Evolutionary conservation across 129 eudicot genomes (phyloP).

Genomic region (Flaveria ramosissima): DNA sequence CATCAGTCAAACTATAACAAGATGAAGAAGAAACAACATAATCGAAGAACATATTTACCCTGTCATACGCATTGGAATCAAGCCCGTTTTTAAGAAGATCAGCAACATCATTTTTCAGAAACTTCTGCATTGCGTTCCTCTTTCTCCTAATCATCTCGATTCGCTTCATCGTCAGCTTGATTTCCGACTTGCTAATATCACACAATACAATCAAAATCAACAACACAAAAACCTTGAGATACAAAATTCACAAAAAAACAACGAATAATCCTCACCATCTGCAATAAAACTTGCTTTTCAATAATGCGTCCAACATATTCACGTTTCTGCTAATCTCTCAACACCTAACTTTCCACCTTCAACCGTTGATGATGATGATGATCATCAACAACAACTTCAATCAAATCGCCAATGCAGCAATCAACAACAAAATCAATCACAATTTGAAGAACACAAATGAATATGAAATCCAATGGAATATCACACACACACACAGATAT

Average conservation of each 20-base stretch:
- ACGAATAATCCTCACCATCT: slow-evolving; percentile 46
- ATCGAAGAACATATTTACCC: slow-evolving; percentile 46
- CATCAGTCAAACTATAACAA: neutral
- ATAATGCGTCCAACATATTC: slow-evolving; percentile 58
- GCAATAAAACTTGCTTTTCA: slow-evolving; percentile 67
- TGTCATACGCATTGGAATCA: slow-evolving; percentile 66
- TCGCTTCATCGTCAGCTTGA: slow-evolving; percentile 55
- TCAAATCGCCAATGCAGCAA: slow-evolving; percentile 16
- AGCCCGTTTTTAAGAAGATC: slow-evolving; percentile 72
- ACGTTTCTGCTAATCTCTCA: neutral
- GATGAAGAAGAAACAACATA: too few relatives aligned
- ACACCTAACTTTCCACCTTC: slow-evolving; percentile 7
- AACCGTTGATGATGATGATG: neutral
- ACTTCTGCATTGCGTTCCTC: slow-evolving; percentile 76
- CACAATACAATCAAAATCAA: slow-evolving; percentile 5
- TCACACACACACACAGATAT: too few relatives aligned
- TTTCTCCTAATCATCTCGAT: slow-evolving; percentile 66
- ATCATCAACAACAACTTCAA: too few relatives aligned
- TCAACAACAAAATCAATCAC: slow-evolving; percentile 10
- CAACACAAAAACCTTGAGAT: neutral
- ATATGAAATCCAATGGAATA: neutral
- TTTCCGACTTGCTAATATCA: slow-evolving; percentile 52
- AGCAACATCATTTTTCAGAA: slow-evolving; percentile 68
- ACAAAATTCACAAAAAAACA: neutral
- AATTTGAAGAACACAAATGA: neutral